Evolutionary conservation across 208 protist species (phyloP).

Genomic region (Leishmania tropica): DNA sequence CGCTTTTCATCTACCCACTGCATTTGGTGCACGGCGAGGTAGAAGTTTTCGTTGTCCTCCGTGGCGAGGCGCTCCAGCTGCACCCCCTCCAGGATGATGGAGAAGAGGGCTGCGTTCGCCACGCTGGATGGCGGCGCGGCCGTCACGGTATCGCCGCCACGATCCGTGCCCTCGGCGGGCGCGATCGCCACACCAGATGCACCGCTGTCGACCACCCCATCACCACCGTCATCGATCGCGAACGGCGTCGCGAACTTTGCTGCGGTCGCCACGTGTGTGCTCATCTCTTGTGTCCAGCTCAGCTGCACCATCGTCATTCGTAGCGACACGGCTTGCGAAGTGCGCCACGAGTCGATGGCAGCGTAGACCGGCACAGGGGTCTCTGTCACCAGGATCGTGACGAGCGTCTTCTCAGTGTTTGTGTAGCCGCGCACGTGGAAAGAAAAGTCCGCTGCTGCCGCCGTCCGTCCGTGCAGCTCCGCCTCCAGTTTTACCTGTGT

Average conservation of each 20-base stretch:
- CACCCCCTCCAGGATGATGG: slow-evolving; percentile 52
- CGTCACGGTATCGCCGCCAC: not conserved
- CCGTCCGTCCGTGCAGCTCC: slow-evolving; percentile 5
- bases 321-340: slow-evolving; percentile 37
- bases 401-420: slow-evolving; percentile 56
- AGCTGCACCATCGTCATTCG: slow-evolving; percentile 51
- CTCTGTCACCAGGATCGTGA: slow-evolving; percentile 67
- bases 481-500: slow-evolving; percentile 16
- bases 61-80: slow-evolving; percentile 50
- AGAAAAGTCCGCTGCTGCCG: slow-evolving; percentile 13
- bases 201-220: slow-evolving; percentile 1
- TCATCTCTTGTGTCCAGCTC: slow-evolving; percentile 40
- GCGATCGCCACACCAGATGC: not conserved
- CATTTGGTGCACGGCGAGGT: slow-evolving; percentile 56
- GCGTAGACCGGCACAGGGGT: slow-evolving; percentile 46
- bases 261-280: slow-evolving; percentile 6
- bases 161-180: not conserved
- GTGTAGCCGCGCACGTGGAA: slow-evolving; percentile 72
- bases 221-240: not conserved
- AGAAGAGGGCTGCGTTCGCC: slow-evolving; percentile 31
- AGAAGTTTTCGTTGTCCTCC: slow-evolving; percentile 55
- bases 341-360: slow-evolving; percentile 49
- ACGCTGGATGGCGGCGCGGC: not conserved
- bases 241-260: not conserved
- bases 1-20: slow-evolving; percentile 64